Evolutionary conservation across 306 rosid species (phyloP).

Genomic region (Arachis stenosperma): DNA sequence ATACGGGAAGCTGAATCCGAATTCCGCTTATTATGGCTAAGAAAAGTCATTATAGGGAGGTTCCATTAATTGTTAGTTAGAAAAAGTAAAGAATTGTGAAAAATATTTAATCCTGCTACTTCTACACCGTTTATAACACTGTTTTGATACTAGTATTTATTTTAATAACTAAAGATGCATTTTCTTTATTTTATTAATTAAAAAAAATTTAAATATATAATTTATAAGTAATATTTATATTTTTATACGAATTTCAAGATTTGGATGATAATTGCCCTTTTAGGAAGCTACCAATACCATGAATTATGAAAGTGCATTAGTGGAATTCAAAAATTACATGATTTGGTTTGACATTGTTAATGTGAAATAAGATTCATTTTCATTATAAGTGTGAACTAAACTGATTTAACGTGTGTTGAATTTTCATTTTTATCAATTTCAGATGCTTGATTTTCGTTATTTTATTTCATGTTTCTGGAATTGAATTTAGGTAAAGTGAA

Average conservation of each 20-base stretch:
- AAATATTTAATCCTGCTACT: too few species aligned
- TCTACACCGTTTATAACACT: too few species aligned
- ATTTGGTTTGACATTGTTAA: conserved; percentile 20
- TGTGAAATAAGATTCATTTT: conserved; percentile 12
- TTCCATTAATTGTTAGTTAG: conserved; percentile 1
- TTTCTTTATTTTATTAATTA: too few species aligned
- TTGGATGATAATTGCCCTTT: background rate
- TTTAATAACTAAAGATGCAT: too few species aligned
- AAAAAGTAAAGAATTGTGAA: conserved; percentile 4
- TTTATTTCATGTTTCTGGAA: too few species aligned
- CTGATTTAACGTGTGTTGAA: background rate
- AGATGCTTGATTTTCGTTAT: too few species aligned
- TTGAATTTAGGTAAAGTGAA: too few species aligned
- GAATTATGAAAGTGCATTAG: conserved; percentile 16
- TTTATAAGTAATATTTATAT: too few species aligned
- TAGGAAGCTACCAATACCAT: background rate
- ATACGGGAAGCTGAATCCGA: conserved; percentile 22
- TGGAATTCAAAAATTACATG: conserved; percentile 25
- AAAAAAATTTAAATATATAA: too few species aligned
- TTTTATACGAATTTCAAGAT: too few species aligned
- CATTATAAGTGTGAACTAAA: background rate
- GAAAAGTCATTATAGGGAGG: background rate
- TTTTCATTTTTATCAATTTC: too few species aligned
- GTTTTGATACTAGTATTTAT: too few species aligned
- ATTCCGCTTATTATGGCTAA: conserved; percentile 31